Conservation (phyloP, 2,329 filamentous ascomycete genomes). For the Fusarium sp. region DNA sequence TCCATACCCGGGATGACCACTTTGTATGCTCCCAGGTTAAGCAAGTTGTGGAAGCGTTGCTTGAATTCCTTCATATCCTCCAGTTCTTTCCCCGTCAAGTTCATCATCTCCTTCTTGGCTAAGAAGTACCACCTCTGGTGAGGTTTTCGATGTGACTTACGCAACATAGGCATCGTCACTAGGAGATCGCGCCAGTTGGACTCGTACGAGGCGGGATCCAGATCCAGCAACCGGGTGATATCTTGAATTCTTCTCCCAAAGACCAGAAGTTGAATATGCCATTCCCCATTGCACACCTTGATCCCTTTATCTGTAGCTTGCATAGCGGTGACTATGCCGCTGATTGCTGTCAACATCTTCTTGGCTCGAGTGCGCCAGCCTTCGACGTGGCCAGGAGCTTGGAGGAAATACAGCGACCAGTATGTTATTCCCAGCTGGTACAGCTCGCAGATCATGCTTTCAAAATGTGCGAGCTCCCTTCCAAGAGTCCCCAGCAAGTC, state of each 20-base stretch:
- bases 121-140: slow-evolving; percentile 37
- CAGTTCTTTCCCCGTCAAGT: slow-evolving; percentile 20
- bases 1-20: slow-evolving; percentile 26
- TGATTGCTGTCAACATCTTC: slow-evolving; percentile 2
- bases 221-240: slow-evolving; percentile 22
- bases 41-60: slow-evolving; percentile 8
- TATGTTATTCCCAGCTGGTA: slow-evolving; percentile 28
- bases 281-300: slow-evolving; percentile 18
- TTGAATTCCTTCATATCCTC: slow-evolving; percentile 27
- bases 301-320: neutral
- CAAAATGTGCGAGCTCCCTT: slow-evolving; percentile 33
- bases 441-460: slow-evolving; percentile 41
- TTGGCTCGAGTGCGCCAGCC: slow-evolving; percentile 13
- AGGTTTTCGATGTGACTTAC: slow-evolving; percentile 34
- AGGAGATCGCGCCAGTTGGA: slow-evolving; percentile 40
- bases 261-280: slow-evolving; percentile 24
- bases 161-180: slow-evolving; percentile 40
- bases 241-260: slow-evolving; percentile 19
- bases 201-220: slow-evolving; percentile 8
- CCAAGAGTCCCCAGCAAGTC: slow-evolving; percentile 23
- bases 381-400: slow-evolving; percentile 1
- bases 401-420: slow-evolving; percentile 29
- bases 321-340: neutral
- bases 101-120: slow-evolving; percentile 41
- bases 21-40: slow-evolving; percentile 33